Percentiles rank a stretch among this genome's conserved stretches.
Evolutionary conservation across 192 early-diverging fungal species (phyloP).

Genomic region (Coemansia sp.): DNA sequence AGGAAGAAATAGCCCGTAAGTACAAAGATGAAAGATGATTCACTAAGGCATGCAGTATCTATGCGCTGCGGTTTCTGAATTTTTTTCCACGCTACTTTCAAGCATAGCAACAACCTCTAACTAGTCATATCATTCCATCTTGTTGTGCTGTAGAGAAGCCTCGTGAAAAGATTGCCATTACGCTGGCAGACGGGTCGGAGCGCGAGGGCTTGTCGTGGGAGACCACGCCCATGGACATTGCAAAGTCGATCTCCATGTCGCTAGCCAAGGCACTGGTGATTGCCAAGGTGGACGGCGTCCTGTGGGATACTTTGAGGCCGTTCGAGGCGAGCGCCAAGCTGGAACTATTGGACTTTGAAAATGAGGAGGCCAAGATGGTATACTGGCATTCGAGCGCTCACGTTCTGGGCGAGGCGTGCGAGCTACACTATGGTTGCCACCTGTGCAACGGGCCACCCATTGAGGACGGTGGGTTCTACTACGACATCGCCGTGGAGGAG

Average conservation of each 20-base stretch:
- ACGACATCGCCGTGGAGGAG: slow-evolving; percentile 90
- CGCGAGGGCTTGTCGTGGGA: slow-evolving; percentile 90
- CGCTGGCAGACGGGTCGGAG: slow-evolving; percentile 83
- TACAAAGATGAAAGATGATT: slow-evolving; percentile 22
- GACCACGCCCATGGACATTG: slow-evolving; percentile 93
- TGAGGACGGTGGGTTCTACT: slow-evolving; percentile 91
- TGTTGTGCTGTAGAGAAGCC: slow-evolving; percentile 62
- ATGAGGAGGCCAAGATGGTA: slow-evolving; percentile 89
- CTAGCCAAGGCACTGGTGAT: slow-evolving; percentile 89
- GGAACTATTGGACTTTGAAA: slow-evolving; percentile 94
- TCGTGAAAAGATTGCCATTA: slow-evolving; percentile 77
- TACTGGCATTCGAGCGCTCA: slow-evolving; percentile 99
- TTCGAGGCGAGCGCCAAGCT: slow-evolving; percentile 79
- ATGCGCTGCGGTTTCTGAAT: not conserved
- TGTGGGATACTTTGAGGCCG: slow-evolving; percentile 90
- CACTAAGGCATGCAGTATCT: slow-evolving; percentile 9
- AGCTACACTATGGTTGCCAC: slow-evolving; percentile 97
- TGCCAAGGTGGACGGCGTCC: slow-evolving; percentile 89
- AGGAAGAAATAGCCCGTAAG: slow-evolving; percentile 52
- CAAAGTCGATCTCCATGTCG: slow-evolving; percentile 84
- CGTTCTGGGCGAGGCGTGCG: slow-evolving; percentile 95
- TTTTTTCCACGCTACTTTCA: not conserved
- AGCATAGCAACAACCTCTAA: not conserved
- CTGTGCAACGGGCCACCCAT: slow-evolving; percentile 96
- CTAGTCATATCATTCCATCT: not conserved